Conservation (phyloP, 768 basidiomycete genomes). For the Cystofilobasidium ferigula region DNA sequence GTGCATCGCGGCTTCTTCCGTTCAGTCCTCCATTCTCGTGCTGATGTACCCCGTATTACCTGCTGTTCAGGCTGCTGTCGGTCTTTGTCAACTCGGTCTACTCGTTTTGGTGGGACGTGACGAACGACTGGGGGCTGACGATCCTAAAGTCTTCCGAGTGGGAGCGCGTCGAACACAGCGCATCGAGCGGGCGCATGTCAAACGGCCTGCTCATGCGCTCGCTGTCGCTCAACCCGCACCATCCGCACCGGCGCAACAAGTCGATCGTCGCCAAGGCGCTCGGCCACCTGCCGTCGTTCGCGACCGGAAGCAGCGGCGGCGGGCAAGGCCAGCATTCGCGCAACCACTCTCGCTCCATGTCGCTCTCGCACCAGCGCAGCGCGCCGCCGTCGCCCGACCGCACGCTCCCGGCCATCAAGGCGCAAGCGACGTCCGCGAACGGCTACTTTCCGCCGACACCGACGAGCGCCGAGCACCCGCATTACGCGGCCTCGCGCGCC, state of each 20-base stretch:
- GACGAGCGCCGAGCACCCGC: not conserved
- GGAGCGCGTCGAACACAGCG: slow-evolving; percentile 10
- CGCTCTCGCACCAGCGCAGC: not conserved
- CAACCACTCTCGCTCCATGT: not conserved
- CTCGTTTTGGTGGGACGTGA: slow-evolving; percentile 99
- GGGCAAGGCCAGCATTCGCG: not conserved
- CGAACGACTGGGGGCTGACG: slow-evolving; percentile 91
- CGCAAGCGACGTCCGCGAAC: not conserved
- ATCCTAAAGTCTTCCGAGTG: slow-evolving; percentile 44
- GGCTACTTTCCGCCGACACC: slow-evolving; percentile 5
- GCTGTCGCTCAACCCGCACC: not conserved
- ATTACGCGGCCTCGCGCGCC: not conserved
- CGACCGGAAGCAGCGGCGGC: not conserved
- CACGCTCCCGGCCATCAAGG: not conserved
- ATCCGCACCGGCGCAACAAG: not conserved
- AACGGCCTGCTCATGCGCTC: not conserved
- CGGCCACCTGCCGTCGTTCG: not conserved
- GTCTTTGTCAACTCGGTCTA: slow-evolving; percentile 81
- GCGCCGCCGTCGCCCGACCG: slow-evolving; percentile 1
- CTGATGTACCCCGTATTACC: not conserved
- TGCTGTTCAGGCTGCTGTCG: slow-evolving; percentile 56
- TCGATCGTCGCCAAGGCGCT: not conserved
- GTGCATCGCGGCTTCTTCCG: slow-evolving; percentile 41
- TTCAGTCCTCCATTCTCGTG: not conserved
- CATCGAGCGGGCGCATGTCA: not conserved